Base-by-base conservation (phyloP, 2,329 filamentous ascomycete species). In the Nannizziopsis barbatae region DNA sequence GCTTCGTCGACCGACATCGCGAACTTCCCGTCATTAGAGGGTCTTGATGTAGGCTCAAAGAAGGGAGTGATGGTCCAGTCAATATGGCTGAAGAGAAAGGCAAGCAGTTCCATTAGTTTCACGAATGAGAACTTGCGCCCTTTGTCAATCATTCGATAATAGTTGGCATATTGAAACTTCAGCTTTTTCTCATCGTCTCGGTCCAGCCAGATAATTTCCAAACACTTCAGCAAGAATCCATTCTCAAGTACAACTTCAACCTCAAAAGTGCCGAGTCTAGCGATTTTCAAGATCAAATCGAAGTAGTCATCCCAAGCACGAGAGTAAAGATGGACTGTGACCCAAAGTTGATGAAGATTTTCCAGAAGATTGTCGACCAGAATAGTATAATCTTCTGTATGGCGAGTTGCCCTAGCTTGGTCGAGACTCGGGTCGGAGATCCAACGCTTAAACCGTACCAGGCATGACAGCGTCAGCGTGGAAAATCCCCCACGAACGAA, bases 271-370 rank as follows among this genome's bases (percentile, higher is more conserved):
- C 83, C 83, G 47, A 86, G 64, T 40, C 69, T 71, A 11, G 79
- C 78, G 59, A 89, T 82, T n/a, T 69, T 69, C n/a, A 75, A 60
- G 52, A 89, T 70, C n/a, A 84, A 73, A 10, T 76, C 75, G 60
- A 90, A 90, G 50, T 83, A 82, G 57, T 90, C 84, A 37, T 81
- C 77, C 86, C 86, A 92, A 2, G 83, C 76, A 49, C 80, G 76
- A 22, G 79, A 68, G 40, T 75, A 70, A 2, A 69, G 64, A 51
- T 85, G 79, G 49, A 87, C 79, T n/a, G 66, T 69, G 2, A 74
- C 67, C 76, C 79, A 86, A 2, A 86, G 62, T 17, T 71, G 62
- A 27, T 71, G 67, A 43, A 87, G 70, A 17, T 78, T 65, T 14
- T 58, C 56, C 36, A 80, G 55, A 22, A 67, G 52, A 36, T 52